These are phyloP conservation scores for Austroboletus novae-zelandiae DNA, from an alignment of 1,284 basidiomycete species.

Conservation along the genomic window DNA sequence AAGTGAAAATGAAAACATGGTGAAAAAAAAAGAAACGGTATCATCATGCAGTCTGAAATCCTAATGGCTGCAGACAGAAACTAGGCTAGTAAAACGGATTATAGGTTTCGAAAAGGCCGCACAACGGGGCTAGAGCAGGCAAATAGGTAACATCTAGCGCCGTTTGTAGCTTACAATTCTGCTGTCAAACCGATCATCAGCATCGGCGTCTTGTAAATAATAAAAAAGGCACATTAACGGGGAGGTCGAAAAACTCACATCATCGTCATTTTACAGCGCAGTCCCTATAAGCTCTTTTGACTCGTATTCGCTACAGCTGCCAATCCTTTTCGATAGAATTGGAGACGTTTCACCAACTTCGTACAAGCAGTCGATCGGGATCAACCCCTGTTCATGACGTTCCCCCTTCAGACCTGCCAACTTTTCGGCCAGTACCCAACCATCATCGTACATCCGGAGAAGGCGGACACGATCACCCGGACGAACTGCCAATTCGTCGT, in stretches of 20 bases:
- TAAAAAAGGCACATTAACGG: too few relatives aligned
- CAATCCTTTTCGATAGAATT: constrained; percentile 50
- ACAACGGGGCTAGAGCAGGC: neutral
- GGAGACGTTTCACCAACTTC: constrained; percentile 46
- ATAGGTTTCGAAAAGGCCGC: too few relatives aligned
- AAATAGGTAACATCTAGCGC: neutral
- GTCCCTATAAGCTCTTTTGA: neutral
- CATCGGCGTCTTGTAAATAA: too few relatives aligned
- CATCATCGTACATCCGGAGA: constrained; percentile 59
- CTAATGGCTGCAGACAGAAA: constrained; percentile 3
- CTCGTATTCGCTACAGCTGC: constrained; percentile 30
- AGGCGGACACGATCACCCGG: constrained; percentile 54
- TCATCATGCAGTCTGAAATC: constrained; percentile 8
- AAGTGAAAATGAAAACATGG: neutral
- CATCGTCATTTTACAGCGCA: constrained; percentile 1
- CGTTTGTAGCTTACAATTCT: too few relatives aligned
- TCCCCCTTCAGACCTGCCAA: constrained; percentile 14
- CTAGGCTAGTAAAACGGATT: too few relatives aligned
- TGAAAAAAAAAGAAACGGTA: constrained; percentile 9
- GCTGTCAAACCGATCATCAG: too few relatives aligned
- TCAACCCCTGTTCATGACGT: constrained; percentile 35
- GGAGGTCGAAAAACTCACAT: neutral
- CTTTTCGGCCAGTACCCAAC: constrained; percentile 60
- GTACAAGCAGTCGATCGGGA: constrained; percentile 63
- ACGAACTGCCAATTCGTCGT: constrained; percentile 56